Percentiles rank a stretch among this genome's conserved stretches.
phyloP scores from a whole-genome alignment of 1,284 basidiomycete genomes.

The Xerocomus amazonicus region DNA sequence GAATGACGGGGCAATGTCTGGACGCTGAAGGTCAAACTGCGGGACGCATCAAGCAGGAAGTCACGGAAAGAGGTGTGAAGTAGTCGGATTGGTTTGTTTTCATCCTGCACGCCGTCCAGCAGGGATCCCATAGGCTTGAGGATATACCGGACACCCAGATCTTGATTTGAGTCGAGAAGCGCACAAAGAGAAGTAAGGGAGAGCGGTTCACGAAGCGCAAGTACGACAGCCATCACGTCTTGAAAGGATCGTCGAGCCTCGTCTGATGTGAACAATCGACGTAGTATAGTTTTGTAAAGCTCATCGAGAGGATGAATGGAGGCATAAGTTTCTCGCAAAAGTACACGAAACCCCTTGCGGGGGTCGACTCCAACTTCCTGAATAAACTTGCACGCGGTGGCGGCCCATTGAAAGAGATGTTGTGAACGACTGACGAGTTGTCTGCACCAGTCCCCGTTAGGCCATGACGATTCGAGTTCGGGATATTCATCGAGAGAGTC shows the following conservation, averaged over 20 bases:
- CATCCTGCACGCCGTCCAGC: background rate
- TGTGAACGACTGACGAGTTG: background rate
- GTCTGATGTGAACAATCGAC: background rate
- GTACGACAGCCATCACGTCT: background rate
- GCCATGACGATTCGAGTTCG: background rate
- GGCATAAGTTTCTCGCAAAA: background rate
- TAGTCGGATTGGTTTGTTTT: no score
- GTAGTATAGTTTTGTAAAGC: background rate
- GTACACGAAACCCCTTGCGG: background rate
- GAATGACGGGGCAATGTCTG: no score
- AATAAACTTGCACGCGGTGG: background rate
- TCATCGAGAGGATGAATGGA: background rate
- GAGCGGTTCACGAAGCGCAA: background rate
- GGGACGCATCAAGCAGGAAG: no score
- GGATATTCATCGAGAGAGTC: background rate
- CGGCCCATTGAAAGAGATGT: background rate
- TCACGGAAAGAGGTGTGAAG: no score
- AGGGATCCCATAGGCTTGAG: background rate
- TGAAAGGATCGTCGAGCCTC: background rate
- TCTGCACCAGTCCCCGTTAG: background rate
- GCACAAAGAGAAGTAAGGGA: background rate
- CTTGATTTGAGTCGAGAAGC: background rate
- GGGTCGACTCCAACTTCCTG: background rate
- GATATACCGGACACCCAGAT: background rate
- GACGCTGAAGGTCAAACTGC: no score